These are phyloP conservation scores for Aspergillus novoparasiticus DNA, from an alignment of 2,329 filamentous ascomycete species.

Conservation along the genomic window DNA sequence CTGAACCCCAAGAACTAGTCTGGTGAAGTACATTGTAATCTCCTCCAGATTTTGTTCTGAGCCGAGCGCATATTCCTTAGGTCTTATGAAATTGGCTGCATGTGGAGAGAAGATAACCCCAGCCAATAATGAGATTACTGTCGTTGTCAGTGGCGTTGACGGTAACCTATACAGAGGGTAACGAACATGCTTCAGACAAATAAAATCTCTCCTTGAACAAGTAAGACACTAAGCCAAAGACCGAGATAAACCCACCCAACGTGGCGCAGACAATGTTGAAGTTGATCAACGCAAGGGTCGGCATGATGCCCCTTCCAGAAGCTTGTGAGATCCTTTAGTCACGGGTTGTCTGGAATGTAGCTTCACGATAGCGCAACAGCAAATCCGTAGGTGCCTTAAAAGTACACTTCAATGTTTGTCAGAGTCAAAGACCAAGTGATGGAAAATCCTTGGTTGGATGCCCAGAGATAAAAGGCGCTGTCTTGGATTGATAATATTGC, in stretches of 20 bases:
- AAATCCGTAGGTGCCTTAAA: background rate
- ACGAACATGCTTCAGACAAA: slow-evolving; percentile 83
- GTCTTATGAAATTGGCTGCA: slow-evolving; percentile 74
- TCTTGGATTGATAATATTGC: background rate
- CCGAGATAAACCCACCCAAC: slow-evolving; percentile 81
- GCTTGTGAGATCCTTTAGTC: background rate
- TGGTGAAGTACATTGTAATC: slow-evolving; percentile 81
- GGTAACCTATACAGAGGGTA: background rate
- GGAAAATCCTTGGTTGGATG: background rate
- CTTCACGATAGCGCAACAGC: background rate
- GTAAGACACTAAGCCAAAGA: slow-evolving; percentile 91
- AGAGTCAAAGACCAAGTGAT: background rate
- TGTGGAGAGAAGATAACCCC: slow-evolving; percentile 79
- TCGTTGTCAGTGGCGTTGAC: slow-evolving; percentile 8
- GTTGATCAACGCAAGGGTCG: slow-evolving; percentile 66
- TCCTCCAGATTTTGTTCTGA: slow-evolving; percentile 62
- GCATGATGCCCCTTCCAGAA: slow-evolving; percentile 50
- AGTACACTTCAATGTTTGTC: background rate
- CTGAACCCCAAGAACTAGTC: slow-evolving; percentile 86
- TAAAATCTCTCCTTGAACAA: slow-evolving; percentile 88
- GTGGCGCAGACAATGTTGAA: slow-evolving; percentile 85
- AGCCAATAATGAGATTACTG: slow-evolving; percentile 80
- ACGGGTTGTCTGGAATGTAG: background rate
- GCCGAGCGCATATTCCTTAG: slow-evolving; percentile 70
- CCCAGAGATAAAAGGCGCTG: background rate